Evolutionary conservation across 164 flowering plant genomes (phyloP), one percentile per base, ranked within the genome.

Genomic region (Aristolochia californica): DNA sequence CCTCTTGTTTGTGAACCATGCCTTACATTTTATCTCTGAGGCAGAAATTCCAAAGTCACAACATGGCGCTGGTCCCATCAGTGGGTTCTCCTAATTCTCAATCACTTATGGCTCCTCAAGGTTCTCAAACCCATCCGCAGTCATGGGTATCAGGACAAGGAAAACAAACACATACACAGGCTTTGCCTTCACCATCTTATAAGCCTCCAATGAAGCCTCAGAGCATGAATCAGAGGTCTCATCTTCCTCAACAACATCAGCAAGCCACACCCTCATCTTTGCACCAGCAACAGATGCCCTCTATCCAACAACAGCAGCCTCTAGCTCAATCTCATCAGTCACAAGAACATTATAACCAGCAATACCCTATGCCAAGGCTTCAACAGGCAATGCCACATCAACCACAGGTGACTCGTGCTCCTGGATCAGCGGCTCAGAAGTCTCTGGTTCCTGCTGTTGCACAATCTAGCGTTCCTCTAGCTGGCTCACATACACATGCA

Each of bases 101-200:
- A 59, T 67, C 83, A 55, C 78, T 78, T 21, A 68, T 61, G 66
- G 60, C 78, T 22, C 66, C 90, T 52, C 88, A 80, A 66, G 66
- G 68, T 63, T 50, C 64, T 60, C 89, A 75, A 64, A 21, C 85
- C 21, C 72, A 67, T 62, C 74, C 70, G 26, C 98, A 87, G 66
- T 85, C 95, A 38, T 87, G 96, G 97, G 64, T 87, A 65, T 63
- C 88, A 49, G 13, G 74, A 24, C 95, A 80, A 70, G 94, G 83
- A 60, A 84, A 76, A 45, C 68, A 55, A 67, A 70, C 67, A 58
- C 66, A 55, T 54, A 50, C 71, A 66, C 80, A 89, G 22, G 78
- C 95, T 57, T 54, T 91, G 61, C 75, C 96, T 60, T 62, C 84
- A 49, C 67, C 95, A 44, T 64, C 84, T 26, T 68, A 61, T 61